Conservation (phyloP, 2,329 filamentous ascomycete species). For the Gyromitra esculenta region DNA sequence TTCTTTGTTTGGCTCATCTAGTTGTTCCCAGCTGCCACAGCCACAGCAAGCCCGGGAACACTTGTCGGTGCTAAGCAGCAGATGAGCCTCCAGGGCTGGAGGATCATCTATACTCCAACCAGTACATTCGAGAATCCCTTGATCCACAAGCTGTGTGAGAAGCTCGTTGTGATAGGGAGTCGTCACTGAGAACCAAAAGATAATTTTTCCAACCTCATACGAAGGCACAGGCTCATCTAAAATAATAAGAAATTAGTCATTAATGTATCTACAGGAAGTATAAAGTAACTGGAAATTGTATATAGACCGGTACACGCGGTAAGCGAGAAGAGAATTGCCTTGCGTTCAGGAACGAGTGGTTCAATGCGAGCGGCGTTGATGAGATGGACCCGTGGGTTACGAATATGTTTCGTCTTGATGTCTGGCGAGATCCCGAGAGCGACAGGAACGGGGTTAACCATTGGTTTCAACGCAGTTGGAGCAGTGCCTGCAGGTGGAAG, state of each 20-base stretch:
- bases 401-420: constrained; percentile 16
- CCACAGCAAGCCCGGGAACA: constrained; percentile 42
- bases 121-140: constrained; percentile 31
- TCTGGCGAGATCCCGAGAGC: constrained; percentile 43
- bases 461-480: constrained; percentile 29
- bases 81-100: constrained; percentile 28
- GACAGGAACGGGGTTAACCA: constrained; percentile 47
- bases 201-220: constrained; percentile 35
- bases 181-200: constrained; percentile 40
- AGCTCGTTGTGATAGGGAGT: constrained; percentile 33
- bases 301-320: constrained; percentile 29
- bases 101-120: constrained; percentile 30
- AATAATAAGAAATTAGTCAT: not conserved
- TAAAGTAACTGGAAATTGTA: not conserved
- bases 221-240: constrained; percentile 37
- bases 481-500: constrained; percentile 37
- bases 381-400: constrained; percentile 38
- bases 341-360: constrained; percentile 11
- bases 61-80: constrained; percentile 26
- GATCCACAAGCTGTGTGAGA: constrained; percentile 35
- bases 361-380: constrained; percentile 42
- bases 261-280: not conserved
- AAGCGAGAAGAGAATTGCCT: constrained; percentile 41
- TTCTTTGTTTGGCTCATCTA: constrained; percentile 38
- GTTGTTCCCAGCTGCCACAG: constrained; percentile 44